These are phyloP conservation scores for Cutaneotrichosporon dermatis DNA, from an alignment of 1,284 basidiomycete species.

Conservation along the genomic window DNA sequence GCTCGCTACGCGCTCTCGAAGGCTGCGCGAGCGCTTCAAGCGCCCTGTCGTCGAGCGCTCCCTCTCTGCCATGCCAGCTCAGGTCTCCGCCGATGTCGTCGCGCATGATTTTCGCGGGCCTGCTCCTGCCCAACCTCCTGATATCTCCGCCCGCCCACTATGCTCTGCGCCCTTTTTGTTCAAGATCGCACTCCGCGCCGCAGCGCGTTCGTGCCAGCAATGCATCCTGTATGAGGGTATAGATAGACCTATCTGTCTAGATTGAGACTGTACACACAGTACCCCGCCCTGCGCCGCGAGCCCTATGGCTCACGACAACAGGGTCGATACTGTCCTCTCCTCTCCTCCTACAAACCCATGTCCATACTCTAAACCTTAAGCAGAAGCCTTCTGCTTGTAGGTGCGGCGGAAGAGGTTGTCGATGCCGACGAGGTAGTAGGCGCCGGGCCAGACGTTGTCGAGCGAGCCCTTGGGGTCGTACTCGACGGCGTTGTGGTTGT, in stretches of 20 bases:
- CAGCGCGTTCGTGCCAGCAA: no score
- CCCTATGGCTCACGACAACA: background rate
- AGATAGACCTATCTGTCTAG: constrained; percentile 2
- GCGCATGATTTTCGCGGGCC: no score
- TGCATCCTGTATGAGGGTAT: constrained; percentile 10
- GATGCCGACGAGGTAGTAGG: constrained; percentile 89
- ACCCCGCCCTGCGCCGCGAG: background rate
- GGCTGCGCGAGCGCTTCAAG: no score
- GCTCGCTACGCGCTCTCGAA: no score
- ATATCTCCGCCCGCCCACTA: no score
- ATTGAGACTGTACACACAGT: background rate
- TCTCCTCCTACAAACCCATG: background rate
- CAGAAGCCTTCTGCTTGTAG: constrained; percentile 54
- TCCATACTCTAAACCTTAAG: constrained; percentile 1
- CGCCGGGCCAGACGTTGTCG: constrained; percentile 89
- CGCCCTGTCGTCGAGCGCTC: no score
- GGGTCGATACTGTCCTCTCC: background rate
- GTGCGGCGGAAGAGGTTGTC: constrained; percentile 90
- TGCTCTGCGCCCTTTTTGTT: no score
- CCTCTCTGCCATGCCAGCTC: no score
- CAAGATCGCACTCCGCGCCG: no score
- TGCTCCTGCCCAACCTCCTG: no score
- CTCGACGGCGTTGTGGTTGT: constrained; percentile 87
- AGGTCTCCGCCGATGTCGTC: no score
- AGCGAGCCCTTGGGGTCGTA: constrained; percentile 82